A percentile compares a stretch with the other conserved stretches of the same genome.
These are phyloP conservation scores for Scorias spongiosa DNA, from an alignment of 2,329 filamentous ascomycete genomes.

Conservation along the genomic window DNA sequence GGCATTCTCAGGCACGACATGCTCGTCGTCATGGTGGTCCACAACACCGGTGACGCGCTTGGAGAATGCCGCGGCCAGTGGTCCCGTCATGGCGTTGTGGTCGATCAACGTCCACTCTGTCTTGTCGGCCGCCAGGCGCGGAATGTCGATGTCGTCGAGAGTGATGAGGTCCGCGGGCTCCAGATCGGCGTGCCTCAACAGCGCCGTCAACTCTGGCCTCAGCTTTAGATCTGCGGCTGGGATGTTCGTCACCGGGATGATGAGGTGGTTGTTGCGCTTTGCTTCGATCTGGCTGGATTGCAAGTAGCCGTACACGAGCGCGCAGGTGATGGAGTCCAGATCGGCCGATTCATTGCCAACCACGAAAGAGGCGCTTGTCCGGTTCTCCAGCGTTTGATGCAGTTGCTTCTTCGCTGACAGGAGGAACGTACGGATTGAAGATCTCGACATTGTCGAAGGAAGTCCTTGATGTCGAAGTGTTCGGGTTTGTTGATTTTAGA, in stretches of 20 bases:
- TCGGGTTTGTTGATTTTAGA: background rate
- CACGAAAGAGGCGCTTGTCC: slow-evolving; percentile 31
- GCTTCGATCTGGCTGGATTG: slow-evolving; percentile 41
- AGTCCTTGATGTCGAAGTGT: too few species aligned
- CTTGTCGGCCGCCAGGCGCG: slow-evolving; percentile 33
- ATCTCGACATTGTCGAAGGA: slow-evolving; percentile 22
- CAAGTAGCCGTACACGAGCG: slow-evolving; percentile 60
- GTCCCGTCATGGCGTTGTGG: slow-evolving; percentile 58
- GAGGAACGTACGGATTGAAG: slow-evolving; percentile 32
- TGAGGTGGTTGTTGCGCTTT: slow-evolving; percentile 34
- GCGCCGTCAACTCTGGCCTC: slow-evolving; percentile 56
- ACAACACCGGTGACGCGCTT: slow-evolving; percentile 47
- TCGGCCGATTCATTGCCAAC: slow-evolving; percentile 49
- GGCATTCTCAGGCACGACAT: slow-evolving; percentile 32
- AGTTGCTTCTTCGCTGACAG: slow-evolving; percentile 29
- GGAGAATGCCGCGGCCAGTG: slow-evolving; percentile 36
- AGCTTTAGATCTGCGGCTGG: slow-evolving; percentile 50
- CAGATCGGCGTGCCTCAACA: slow-evolving; percentile 47
- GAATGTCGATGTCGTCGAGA: slow-evolving; percentile 37
- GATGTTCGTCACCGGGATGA: slow-evolving; percentile 62
- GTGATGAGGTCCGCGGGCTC: slow-evolving; percentile 49
- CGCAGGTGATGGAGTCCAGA: slow-evolving; percentile 64
- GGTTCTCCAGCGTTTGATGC: slow-evolving; percentile 23
- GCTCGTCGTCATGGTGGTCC: slow-evolving; percentile 68
- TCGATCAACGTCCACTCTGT: slow-evolving; percentile 64